phyloP scores from a whole-genome alignment of 805 yeast genomes.

The Metschnikowia gelsemii region DNA sequence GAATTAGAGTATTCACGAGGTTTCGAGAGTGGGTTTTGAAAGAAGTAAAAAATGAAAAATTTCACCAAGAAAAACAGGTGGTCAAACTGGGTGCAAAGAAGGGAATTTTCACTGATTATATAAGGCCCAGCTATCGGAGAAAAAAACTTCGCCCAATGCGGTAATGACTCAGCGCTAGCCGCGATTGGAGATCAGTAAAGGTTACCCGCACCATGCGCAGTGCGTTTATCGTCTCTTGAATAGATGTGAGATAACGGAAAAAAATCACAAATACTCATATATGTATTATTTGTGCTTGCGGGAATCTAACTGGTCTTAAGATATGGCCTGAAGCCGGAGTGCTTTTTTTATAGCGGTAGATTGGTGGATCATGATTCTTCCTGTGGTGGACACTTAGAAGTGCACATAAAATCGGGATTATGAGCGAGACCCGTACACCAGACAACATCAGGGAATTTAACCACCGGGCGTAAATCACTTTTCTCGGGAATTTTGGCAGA shows the following conservation, averaged over 20 bases:
- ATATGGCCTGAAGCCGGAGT: too few relatives aligned
- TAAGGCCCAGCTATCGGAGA: constrained; percentile 14
- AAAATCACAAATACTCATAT: too few relatives aligned
- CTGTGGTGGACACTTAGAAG: too few relatives aligned
- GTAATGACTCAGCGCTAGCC: constrained; percentile 28
- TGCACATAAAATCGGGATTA: too few relatives aligned
- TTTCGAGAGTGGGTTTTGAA: neutral
- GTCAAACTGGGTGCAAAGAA: neutral
- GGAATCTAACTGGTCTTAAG: too few relatives aligned
- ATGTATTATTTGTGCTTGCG: too few relatives aligned
- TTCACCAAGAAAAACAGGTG: neutral
- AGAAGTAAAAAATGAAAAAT: neutral
- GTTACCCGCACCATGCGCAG: constrained; percentile 19
- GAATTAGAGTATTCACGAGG: neutral
- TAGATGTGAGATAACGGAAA: too few relatives aligned
- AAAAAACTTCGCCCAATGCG: constrained; percentile 22
- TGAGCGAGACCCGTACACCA: too few relatives aligned
- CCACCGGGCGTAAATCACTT: neutral
- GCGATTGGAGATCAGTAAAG: constrained; percentile 24
- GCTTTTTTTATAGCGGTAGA: too few relatives aligned
- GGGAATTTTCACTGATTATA: constrained; percentile 10
- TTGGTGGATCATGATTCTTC: too few relatives aligned
- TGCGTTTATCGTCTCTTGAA: too few relatives aligned
- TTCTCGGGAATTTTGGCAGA: neutral
- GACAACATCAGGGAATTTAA: neutral